A percentile compares a stretch with the other conserved stretches of the same genome.
These are phyloP conservation scores for Pleurozium schreberi DNA, from an alignment of 225 moss, liverwort and hornwort species.

Conservation along the genomic window DNA sequence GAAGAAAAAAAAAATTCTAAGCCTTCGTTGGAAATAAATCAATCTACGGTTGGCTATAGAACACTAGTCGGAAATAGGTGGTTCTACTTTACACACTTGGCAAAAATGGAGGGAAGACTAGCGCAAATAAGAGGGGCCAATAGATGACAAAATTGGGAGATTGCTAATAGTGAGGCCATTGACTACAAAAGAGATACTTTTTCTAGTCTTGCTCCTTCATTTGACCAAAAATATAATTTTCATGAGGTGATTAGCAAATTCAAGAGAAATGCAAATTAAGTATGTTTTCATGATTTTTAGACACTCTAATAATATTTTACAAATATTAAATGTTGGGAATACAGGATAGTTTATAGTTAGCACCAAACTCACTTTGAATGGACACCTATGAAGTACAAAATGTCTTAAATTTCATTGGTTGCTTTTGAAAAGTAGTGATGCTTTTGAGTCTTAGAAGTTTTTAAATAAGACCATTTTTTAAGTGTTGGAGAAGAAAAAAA, in stretches of 20 bases:
- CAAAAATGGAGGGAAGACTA: too few relatives aligned
- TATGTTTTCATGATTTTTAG: accelerated
- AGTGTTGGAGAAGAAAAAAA: accelerated
- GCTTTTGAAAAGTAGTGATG: accelerated
- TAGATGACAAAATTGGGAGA: too few relatives aligned
- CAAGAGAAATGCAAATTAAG: neutral
- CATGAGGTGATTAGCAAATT: neutral
- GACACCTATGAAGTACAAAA: neutral
- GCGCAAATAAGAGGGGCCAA: too few relatives aligned
- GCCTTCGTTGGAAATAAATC: too few relatives aligned
- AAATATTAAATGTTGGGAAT: neutral
- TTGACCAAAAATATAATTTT: neutral
- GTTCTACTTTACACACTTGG: too few relatives aligned
- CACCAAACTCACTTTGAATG: neutral
- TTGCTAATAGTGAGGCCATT: too few relatives aligned
- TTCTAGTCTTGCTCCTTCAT: neutral
- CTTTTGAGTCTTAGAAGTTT: neutral
- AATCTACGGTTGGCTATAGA: too few relatives aligned
- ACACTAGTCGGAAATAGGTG: too few relatives aligned
- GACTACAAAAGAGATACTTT: too few relatives aligned
- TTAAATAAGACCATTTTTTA: neutral
- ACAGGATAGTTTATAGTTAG: accelerated
- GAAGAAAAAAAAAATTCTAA: too few relatives aligned
- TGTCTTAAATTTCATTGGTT: neutral
- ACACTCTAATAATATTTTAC: neutral